phyloP scores from a whole-genome alignment of 768 basidiomycete genomes.

The Podaxis sp. region DNA sequence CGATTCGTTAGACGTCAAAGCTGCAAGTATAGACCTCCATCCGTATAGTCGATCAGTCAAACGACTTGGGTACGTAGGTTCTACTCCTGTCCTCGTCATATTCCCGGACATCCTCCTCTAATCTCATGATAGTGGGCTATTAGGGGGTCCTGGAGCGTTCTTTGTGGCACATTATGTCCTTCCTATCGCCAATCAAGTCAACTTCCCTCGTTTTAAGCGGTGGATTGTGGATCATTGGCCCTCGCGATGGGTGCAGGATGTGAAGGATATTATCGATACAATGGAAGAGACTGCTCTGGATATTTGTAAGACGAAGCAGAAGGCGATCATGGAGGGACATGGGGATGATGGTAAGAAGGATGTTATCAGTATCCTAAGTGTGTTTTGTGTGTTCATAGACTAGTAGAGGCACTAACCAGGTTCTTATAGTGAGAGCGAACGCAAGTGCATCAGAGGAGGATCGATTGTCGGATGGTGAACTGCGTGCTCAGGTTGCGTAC shows the following conservation, averaged over 20 bases:
- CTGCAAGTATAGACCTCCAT: conserved; percentile 22
- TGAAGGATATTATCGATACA: conserved; percentile 34
- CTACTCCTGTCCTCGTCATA: conserved; percentile 8
- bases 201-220: conserved; percentile 8
- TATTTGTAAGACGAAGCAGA: conserved; percentile 38
- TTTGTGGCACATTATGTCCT: background rate
- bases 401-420: background rate
- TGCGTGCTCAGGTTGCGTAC: conserved; percentile 33
- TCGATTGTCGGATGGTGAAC: conserved; percentile 32
- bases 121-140: background rate
- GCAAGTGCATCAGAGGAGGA: conserved; percentile 31
- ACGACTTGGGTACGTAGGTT: conserved; percentile 26
- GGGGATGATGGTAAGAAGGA: conserved; percentile 39
- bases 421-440: conserved; percentile 41
- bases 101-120: background rate
- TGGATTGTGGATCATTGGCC: conserved; percentile 6
- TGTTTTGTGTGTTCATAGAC: background rate
- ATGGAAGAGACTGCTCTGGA: conserved; percentile 35
- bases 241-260: conserved; percentile 25
- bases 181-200: background rate
- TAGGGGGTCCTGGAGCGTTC: background rate
- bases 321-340: conserved; percentile 29
- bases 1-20: conserved; percentile 29
- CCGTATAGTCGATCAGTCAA: conserved; percentile 30
- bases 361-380: conserved; percentile 46